Evolutionary conservation across 2,329 filamentous ascomycete genomes (phyloP).

Genomic region (Venturia nashicola): DNA sequence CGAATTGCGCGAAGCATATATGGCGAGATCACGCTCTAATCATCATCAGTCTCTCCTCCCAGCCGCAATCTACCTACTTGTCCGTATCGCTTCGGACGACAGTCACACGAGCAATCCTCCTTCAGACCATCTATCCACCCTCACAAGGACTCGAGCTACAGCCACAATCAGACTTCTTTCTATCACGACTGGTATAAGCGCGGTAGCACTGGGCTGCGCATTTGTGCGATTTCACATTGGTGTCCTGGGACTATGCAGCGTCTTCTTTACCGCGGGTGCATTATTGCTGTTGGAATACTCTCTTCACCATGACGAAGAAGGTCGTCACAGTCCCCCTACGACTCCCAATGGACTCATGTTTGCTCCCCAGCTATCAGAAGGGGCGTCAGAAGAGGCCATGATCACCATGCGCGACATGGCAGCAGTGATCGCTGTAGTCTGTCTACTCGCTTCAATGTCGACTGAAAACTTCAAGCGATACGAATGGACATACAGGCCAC

Average conservation of each 20-base stretch:
- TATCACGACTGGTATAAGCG: conserved; percentile 23
- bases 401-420: conserved; percentile 16
- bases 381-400: conserved; percentile 8
- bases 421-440: conserved; percentile 2
- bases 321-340: conserved; percentile 8
- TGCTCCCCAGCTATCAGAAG: neutral
- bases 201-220: conserved; percentile 21
- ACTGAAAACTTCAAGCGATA: conserved; percentile 7
- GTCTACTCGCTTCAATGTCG: neutral
- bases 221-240: conserved; percentile 23
- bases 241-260: conserved; percentile 30
- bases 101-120: neutral
- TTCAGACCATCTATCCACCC: conserved; percentile 13
- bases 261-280: conserved; percentile 27
- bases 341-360: conserved; percentile 4
- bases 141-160: conserved; percentile 15
- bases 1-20: conserved; percentile 12
- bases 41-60: conserved; percentile 22
- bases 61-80: conserved; percentile 19
- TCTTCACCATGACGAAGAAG: neutral
- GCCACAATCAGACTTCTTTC: conserved; percentile 20
- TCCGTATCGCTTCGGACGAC: conserved; percentile 13
- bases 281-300: conserved; percentile 29
- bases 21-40: conserved; percentile 11
- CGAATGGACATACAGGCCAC: conserved; percentile 2